Percentiles rank a stretch among this genome's conserved stretches.
These are phyloP conservation scores for Aspergillus intermedius DNA, from an alignment of 2,329 filamentous ascomycete species.

Conservation along the genomic window DNA sequence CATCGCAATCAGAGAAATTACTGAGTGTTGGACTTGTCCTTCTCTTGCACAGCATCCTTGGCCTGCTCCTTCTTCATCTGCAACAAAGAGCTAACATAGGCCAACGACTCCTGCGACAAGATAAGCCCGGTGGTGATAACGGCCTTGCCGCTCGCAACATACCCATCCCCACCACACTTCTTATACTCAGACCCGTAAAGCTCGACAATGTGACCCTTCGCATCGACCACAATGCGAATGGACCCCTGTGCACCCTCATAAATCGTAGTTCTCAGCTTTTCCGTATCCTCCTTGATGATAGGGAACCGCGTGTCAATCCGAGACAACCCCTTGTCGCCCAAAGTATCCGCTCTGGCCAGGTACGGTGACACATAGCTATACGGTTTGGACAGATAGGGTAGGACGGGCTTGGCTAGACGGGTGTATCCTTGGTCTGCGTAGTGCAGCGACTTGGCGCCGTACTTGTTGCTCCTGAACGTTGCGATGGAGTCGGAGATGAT, in stretches of 20 bases:
- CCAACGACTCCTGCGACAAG: slow-evolving; percentile 58
- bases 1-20: slow-evolving; percentile 6
- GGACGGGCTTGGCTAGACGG: slow-evolving; percentile 67
- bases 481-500: slow-evolving; percentile 71
- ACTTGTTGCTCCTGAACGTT: slow-evolving; percentile 72
- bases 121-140: slow-evolving; percentile 61
- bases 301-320: slow-evolving; percentile 67
- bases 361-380: slow-evolving; percentile 81
- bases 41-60: slow-evolving; percentile 50
- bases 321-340: slow-evolving; percentile 65
- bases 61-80: slow-evolving; percentile 57
- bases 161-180: slow-evolving; percentile 48
- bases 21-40: slow-evolving; percentile 39
- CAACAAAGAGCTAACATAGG: slow-evolving; percentile 55
- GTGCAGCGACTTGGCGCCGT: slow-evolving; percentile 75
- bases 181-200: slow-evolving; percentile 42
- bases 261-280: slow-evolving; percentile 61
- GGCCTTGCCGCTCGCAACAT: slow-evolving; percentile 65
- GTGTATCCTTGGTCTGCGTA: slow-evolving; percentile 69
- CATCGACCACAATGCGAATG: slow-evolving; percentile 55
- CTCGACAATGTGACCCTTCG: slow-evolving; percentile 41
- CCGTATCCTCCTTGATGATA: slow-evolving; percentile 66
- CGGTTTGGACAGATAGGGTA: slow-evolving; percentile 71
- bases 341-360: slow-evolving; percentile 69
- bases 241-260: slow-evolving; percentile 58